Evolutionary conservation across 768 basidiomycete genomes (phyloP).

Genomic region (Tephrocybe sp.): DNA sequence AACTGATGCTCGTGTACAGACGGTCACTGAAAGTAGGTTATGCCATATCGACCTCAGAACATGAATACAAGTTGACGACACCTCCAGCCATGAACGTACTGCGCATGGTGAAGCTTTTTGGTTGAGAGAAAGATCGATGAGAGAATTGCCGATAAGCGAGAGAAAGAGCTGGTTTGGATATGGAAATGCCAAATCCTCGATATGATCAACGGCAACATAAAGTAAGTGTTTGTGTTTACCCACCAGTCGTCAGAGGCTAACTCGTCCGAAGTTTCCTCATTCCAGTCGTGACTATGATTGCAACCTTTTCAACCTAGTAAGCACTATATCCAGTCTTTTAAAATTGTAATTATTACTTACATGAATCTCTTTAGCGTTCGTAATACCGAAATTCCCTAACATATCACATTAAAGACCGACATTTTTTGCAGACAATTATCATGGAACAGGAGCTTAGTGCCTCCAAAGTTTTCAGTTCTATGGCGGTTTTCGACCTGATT

Average conservation of each 20-base stretch:
- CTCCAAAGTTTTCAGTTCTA: conserved; percentile 50
- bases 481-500: conserved; percentile 64
- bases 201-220: conserved; percentile 41
- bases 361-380: conserved; percentile 12
- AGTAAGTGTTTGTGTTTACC: conserved; percentile 31
- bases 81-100: conserved; percentile 51
- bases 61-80: conserved; percentile 11
- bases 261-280: conserved; percentile 45
- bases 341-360: neutral
- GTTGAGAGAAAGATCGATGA: conserved; percentile 58
- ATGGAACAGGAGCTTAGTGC: conserved; percentile 41
- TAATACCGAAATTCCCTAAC: neutral
- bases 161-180: conserved; percentile 57
- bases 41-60: conserved; percentile 13
- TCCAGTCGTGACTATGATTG: conserved; percentile 65
- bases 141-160: conserved; percentile 54
- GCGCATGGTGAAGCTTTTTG: conserved; percentile 74
- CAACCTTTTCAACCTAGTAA: conserved; percentile 62
- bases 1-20: conserved; percentile 59
- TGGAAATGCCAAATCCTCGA: conserved; percentile 53
- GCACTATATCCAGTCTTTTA: conserved; percentile 17
- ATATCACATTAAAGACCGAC: conserved; percentile 1
- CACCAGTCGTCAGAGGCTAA: neutral
- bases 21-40: conserved; percentile 57
- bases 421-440: conserved; percentile 32